Evolutionary conservation across 805 yeast species (phyloP).

Genomic region (Saturnispora mendoncae): DNA sequence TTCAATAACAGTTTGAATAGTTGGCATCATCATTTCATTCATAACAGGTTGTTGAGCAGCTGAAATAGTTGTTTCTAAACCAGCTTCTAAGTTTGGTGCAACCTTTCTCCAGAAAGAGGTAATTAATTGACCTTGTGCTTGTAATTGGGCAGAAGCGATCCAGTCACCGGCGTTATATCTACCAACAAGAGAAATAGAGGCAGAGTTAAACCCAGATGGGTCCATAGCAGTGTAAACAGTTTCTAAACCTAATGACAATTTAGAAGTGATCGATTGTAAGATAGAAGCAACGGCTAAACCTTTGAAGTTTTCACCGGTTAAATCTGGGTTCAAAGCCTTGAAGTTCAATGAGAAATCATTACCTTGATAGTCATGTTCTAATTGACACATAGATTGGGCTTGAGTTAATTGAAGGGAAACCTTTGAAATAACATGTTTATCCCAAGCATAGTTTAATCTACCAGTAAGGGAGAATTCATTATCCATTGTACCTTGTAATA

Average conservation of each 20-base stretch:
- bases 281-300: conserved; percentile 92
- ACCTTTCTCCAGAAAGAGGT: conserved; percentile 94
- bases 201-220: conserved; percentile 69
- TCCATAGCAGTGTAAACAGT: conserved; percentile 77
- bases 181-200: conserved; percentile 81
- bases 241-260: conserved; percentile 83
- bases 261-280: conserved; percentile 80
- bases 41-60: conserved; percentile 73
- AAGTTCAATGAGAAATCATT: conserved; percentile 80
- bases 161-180: conserved; percentile 84
- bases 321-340: conserved; percentile 84
- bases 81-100: conserved; percentile 89
- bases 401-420: conserved; percentile 80
- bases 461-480: conserved; percentile 79
- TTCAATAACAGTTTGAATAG: conserved; percentile 76
- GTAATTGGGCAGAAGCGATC: conserved; percentile 90
- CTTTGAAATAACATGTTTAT: conserved; percentile 66
- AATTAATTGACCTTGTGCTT: conserved; percentile 82
- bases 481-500: conserved; percentile 88
- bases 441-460: conserved; percentile 88
- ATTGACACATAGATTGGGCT: conserved; percentile 86
- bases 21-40: conserved; percentile 67
- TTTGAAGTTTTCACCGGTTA: conserved; percentile 63
- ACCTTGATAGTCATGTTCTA: conserved; percentile 94
- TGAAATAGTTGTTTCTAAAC: conserved; percentile 76